Percentiles rank a stretch among this genome's conserved stretches.
Evolutionary conservation across 2,329 filamentous ascomycete genomes (phyloP).

Genomic region (Fusarium pseudoanthophilum): DNA sequence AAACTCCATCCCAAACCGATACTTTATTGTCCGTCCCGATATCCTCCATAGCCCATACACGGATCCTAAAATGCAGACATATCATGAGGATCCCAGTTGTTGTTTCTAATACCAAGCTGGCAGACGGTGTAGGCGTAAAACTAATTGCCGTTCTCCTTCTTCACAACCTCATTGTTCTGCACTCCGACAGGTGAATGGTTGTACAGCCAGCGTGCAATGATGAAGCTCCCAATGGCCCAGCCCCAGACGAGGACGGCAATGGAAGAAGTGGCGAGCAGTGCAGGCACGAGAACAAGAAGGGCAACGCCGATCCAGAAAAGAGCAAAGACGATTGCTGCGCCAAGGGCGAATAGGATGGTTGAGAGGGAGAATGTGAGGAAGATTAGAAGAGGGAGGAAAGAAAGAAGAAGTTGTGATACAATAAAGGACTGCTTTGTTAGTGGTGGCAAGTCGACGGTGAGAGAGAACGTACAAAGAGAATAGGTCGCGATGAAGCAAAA

Average conservation of each 20-base stretch:
- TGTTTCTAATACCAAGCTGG: constrained; percentile 1
- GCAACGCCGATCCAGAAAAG: constrained; percentile 75
- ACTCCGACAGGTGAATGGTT: constrained; percentile 44
- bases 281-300: constrained; percentile 73
- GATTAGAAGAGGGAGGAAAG: constrained; percentile 73
- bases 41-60: constrained; percentile 9
- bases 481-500: constrained; percentile 72
- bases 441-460: background rate
- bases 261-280: constrained; percentile 72
- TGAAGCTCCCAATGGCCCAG: constrained; percentile 72
- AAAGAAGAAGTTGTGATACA: constrained; percentile 71
- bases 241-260: constrained; percentile 73
- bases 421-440: constrained; percentile 69
- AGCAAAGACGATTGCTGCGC: constrained; percentile 71
- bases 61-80: constrained; percentile 24
- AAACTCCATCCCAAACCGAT: background rate
- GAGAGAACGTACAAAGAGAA: constrained; percentile 70
- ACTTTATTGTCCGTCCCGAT: background rate
- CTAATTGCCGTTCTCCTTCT: constrained; percentile 39
- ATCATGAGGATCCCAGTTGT: constrained; percentile 21
- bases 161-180: constrained; percentile 38
- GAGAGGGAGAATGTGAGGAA: constrained; percentile 75
- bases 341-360: constrained; percentile 70
- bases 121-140: constrained; percentile 9
- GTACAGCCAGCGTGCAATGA: constrained; percentile 60